Evolutionary conservation across 805 yeast species (phyloP), one percentile per base, ranked within the genome.

Genomic region (Saccharomyces eubayanus): DNA sequence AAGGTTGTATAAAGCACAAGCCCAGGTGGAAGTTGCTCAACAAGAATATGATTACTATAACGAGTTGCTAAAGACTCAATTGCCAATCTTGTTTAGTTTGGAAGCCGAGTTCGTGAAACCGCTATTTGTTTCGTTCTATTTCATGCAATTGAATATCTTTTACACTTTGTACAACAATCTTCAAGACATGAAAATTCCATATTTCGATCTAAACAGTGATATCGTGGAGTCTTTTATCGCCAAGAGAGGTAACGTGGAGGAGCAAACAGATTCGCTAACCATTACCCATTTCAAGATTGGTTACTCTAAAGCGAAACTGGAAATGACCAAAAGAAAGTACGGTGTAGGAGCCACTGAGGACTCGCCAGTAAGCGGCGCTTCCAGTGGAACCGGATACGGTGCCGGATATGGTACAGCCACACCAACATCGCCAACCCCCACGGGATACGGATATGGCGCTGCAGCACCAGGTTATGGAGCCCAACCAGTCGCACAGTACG

Each of bases 181-280:
- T 89, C 96, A 92, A 73, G 96, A 89, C 67, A 84, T 92, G 87
- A 90, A 94, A 74, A 94, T 94, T 60, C 97, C 97, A 14, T 94
- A 94, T 73, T 94, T 94, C 72, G 96, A 94, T 68, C 76, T 94
- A 66, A 76, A 81, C 50, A 78, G 87, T 47, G 98, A 90, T 68
- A 87, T 94, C 58, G 77, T 87, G 52, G 92, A 87, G 68, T 85
- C 91, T 2, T 94, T 85, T 72, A 71, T 69, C 31, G 77, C 76
- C 58, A 94, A 94, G 74, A 84, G 96, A 69, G 99, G 98, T 45
- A 84, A 89, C 61, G 81, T 92, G 49, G 96, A 90, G 66, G 97
- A 91, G 65, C 84, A 82, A 65, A 77, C 97, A 1, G 98, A 92
- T 67, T 84, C 87, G 4, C 82, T 94, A 62, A 88, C 91, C n/a